phyloP scores from a whole-genome alignment of 2,329 filamentous ascomycete genomes.

The Fusarium begoniae region DNA sequence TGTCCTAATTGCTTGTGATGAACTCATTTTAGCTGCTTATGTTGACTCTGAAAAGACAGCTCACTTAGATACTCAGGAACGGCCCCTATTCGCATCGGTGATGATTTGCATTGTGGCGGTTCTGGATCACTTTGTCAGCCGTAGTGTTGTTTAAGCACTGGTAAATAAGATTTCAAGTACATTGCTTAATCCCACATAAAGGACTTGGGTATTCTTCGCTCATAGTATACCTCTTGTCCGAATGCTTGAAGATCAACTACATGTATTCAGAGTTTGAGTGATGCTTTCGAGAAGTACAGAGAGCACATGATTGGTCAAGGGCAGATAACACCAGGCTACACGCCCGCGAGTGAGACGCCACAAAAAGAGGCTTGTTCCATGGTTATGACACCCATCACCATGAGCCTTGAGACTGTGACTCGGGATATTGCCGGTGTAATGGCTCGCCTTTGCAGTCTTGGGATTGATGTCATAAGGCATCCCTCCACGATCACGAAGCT shows the following conservation, averaged over 20 bases:
- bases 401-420: neutral
- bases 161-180: neutral
- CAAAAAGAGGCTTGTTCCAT: neutral
- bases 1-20: too few species aligned
- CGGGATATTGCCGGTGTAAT: neutral
- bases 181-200: neutral
- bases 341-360: neutral
- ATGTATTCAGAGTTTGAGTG: neutral
- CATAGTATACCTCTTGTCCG: accelerated
- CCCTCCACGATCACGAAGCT: neutral
- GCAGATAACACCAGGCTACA: neutral
- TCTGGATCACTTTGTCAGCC: neutral
- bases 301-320: neutral
- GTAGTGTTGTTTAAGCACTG: neutral
- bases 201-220: too few species aligned
- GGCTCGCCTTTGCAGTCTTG: neutral
- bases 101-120: neutral
- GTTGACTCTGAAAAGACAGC: neutral
- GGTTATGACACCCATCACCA: neutral
- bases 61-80: neutral
- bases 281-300: neutral
- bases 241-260: neutral
- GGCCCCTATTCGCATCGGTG: too few species aligned
- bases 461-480: neutral
- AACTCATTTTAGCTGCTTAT: neutral